phyloP scores from a whole-genome alignment of 2,329 filamentous ascomycete genomes.

The Claviceps maximensis region DNA sequence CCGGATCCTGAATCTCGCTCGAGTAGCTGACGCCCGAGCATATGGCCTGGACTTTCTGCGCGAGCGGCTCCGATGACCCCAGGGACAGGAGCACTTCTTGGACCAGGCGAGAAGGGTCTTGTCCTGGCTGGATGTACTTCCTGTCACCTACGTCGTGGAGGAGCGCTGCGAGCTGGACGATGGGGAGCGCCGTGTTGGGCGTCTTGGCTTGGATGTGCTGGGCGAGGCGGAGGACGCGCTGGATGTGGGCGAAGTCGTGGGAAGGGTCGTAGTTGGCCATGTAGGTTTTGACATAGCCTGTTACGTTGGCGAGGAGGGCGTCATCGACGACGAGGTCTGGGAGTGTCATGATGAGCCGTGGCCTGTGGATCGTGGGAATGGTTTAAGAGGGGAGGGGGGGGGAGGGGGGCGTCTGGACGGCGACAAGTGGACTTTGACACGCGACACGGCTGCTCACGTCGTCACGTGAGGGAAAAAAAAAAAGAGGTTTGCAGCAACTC shows the following conservation, averaged over 20 bases:
- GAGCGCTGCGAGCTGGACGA: constrained; percentile 57
- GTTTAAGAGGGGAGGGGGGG: neutral
- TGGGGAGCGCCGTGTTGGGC: constrained; percentile 22
- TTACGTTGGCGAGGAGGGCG: constrained; percentile 41
- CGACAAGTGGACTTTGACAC: neutral
- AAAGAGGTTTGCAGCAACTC: neutral
- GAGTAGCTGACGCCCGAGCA: constrained; percentile 69
- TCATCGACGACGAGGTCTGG: constrained; percentile 18
- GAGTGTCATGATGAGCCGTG: neutral
- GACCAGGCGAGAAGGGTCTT: constrained; percentile 44
- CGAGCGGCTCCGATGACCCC: constrained; percentile 45
- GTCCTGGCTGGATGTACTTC: constrained; percentile 55
- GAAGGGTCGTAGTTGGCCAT: constrained; percentile 73
- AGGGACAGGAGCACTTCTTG: constrained; percentile 39
- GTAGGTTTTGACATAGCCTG: constrained; percentile 52
- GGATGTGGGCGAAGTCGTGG: constrained; percentile 78
- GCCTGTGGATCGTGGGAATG: neutral
- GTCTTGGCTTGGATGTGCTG: constrained; percentile 47
- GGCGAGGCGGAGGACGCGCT: constrained; percentile 64
- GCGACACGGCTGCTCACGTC: neutral
- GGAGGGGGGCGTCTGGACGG: neutral
- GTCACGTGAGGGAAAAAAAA: neutral
- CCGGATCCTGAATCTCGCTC: constrained; percentile 54
- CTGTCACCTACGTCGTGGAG: constrained; percentile 84
- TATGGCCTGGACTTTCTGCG: constrained; percentile 55